phyloP scores from a whole-genome alignment of 805 yeast genomes.

The Metschnikowia colocasiae region DNA sequence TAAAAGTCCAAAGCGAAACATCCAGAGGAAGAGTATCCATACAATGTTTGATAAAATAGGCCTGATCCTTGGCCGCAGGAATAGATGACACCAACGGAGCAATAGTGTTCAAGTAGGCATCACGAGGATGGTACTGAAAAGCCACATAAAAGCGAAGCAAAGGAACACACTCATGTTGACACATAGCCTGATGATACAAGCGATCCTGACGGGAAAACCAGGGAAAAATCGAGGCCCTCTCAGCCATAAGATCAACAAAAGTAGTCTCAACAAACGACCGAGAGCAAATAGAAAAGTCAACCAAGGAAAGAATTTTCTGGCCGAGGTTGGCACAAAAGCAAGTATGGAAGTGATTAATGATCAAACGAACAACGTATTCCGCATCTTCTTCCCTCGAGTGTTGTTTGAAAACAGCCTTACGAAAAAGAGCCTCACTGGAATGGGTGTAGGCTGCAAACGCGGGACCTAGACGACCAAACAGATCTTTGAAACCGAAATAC shows the following conservation, averaged over 20 bases:
- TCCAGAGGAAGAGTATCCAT: background rate
- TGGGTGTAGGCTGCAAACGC: background rate
- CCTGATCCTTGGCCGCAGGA: no score
- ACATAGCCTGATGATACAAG: background rate
- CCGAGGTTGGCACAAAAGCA: no score
- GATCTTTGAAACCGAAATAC: background rate
- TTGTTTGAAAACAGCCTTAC: background rate
- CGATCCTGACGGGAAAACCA: background rate
- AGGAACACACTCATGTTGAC: background rate
- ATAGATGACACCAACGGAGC: background rate
- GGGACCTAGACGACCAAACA: background rate
- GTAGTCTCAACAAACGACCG: background rate
- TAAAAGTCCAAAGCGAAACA: background rate
- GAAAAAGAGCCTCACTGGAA: background rate
- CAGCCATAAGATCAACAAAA: background rate
- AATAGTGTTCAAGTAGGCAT: background rate
- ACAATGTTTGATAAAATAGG: background rate
- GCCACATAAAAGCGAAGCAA: background rate
- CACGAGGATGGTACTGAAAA: background rate
- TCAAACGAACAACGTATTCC: no score
- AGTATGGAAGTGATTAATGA: no score
- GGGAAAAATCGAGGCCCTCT: background rate
- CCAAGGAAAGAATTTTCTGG: no score
- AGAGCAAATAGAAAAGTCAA: no score
- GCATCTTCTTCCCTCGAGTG: background rate